These are phyloP conservation scores for Pestalotiopsis sp. DNA, from an alignment of 2,329 filamentous ascomycete genomes.

Conservation along the genomic window DNA sequence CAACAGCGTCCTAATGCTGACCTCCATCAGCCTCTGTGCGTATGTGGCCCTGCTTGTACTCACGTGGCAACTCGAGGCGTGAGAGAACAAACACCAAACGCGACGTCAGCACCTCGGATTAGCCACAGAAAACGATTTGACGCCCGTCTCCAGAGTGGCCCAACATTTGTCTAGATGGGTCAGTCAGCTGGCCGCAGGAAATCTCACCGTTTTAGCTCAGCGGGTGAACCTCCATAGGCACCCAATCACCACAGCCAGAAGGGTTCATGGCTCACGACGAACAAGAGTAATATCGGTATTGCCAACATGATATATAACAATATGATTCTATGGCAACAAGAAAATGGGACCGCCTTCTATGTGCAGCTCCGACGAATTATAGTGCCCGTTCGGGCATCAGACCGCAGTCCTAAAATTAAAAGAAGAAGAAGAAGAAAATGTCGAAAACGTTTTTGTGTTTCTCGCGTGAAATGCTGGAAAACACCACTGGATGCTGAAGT, in stretches of 20 bases:
- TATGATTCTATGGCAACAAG: background rate
- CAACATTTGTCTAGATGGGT: background rate
- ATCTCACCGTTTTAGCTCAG: no score
- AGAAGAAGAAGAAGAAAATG: background rate
- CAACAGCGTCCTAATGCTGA: conserved; percentile 61
- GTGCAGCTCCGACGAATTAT: conserved; percentile 2
- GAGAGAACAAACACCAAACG: conserved; percentile 8
- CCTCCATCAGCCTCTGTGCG: conserved; percentile 54
- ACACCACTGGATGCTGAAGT: background rate
- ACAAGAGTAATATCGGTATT: background rate
- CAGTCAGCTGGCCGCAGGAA: background rate
- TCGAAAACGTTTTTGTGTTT: background rate
- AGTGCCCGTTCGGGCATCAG: background rate
- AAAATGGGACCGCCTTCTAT: background rate
- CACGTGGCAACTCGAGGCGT: conserved; percentile 45
- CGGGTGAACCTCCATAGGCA: no score
- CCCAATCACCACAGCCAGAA: no score
- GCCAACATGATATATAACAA: background rate
- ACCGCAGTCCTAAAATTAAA: no score
- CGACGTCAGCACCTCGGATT: background rate
- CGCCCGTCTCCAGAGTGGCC: background rate
- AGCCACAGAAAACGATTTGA: background rate
- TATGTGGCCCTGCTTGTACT: conserved; percentile 59
- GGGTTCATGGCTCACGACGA: background rate
- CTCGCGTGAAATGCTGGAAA: background rate